Base-by-base conservation (phyloP, 768 basidiomycete species). In the Rossbeevera mucosa region DNA sequence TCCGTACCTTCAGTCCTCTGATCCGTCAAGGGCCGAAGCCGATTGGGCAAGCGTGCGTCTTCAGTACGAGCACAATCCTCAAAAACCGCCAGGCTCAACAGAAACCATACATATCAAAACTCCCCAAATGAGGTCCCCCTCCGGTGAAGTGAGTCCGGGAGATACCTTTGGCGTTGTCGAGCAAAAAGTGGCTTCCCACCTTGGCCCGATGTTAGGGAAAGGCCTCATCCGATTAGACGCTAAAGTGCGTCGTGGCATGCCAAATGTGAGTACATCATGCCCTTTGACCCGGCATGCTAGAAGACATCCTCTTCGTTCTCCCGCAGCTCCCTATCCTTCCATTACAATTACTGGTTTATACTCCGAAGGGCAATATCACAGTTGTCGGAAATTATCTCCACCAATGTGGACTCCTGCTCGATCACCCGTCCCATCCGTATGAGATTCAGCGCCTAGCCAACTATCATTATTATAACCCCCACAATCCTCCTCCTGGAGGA, bases 311-410 rank as follows among this genome's bases (percentile, higher is more conserved):
- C 60, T 52, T 55, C 49, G 55, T 54, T 24, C 48, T 55, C 33
- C 36, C 49, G 12, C 45, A 94, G 91, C 77, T 88, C 48, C 88
- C 89, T 44, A 89, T 93, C 50, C 75, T 95, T 42, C 82, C 85
- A 20, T 76, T 97, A 16, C 86, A 88, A 63, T 80, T 96, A 69
- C 81, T 96, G 33, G 83, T 97, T 26, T 95, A 89, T 70, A 95
- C 95, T 5, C 91, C 92, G 5, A 96, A 95, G 67, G 90, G 91
- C 28, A 94, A 97, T 70, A 87, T 98, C 56, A 73, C 77, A 28
- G 83, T 87, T 50, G 87, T 99, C 55, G 85, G 90, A 56, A 76
- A 82, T 62, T 84, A 83, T 62, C 79, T 98, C 46, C 80, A 82
- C 21, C 76, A 81, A 52, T 78, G 79, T 54, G 79, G 78, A 36